A percentile compares a stretch with the other conserved stretches of the same genome.
Conservation (phyloP, 2,329 filamentous ascomycete genomes). For the Sordariomycetes sp. region DNA sequence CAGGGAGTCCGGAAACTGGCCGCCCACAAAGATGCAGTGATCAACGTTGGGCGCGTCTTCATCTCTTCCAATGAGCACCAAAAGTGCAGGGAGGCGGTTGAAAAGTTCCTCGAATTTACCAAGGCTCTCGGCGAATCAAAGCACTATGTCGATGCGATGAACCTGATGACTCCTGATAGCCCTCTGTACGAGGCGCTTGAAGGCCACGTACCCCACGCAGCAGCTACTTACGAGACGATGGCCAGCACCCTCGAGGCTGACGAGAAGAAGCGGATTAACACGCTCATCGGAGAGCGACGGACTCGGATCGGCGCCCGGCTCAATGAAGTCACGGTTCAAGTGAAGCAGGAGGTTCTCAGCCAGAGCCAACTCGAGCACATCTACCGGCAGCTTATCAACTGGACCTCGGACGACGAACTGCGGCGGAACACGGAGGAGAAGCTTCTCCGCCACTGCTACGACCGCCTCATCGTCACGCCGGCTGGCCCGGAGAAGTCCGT, state of each 20-base stretch:
- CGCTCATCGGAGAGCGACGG: slow-evolving; percentile 74
- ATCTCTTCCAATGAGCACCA: slow-evolving; percentile 50
- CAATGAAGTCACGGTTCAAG: slow-evolving; percentile 71
- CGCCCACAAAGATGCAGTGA: slow-evolving; percentile 43
- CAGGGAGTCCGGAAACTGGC: slow-evolving; percentile 56
- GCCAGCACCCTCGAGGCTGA: slow-evolving; percentile 74
- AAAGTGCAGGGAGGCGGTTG: slow-evolving; percentile 54
- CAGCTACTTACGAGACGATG: slow-evolving; percentile 67
- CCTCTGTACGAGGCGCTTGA: slow-evolving; percentile 73
- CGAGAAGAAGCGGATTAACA: slow-evolving; percentile 82
- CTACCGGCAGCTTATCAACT: slow-evolving; percentile 77
- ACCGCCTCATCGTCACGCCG: slow-evolving; percentile 58
- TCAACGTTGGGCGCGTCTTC: slow-evolving; percentile 65
- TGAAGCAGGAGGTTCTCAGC: slow-evolving; percentile 71
- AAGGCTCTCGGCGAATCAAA: slow-evolving; percentile 56
- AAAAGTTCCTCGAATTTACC: slow-evolving; percentile 67
- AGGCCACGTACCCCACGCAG: slow-evolving; percentile 68
- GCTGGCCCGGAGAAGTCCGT: slow-evolving; percentile 48
- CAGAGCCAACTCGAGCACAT: slow-evolving; percentile 67
- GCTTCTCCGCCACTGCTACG: slow-evolving; percentile 67
- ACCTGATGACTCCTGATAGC: slow-evolving; percentile 65
- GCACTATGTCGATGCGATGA: slow-evolving; percentile 66
- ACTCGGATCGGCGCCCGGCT: slow-evolving; percentile 78
- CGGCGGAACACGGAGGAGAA: slow-evolving; percentile 84
- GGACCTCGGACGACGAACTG: slow-evolving; percentile 76